Percentiles rank a stretch among this genome's conserved stretches.
Conservation (phyloP, 129 eudicot species). For the Erigeron canadensis region DNA sequence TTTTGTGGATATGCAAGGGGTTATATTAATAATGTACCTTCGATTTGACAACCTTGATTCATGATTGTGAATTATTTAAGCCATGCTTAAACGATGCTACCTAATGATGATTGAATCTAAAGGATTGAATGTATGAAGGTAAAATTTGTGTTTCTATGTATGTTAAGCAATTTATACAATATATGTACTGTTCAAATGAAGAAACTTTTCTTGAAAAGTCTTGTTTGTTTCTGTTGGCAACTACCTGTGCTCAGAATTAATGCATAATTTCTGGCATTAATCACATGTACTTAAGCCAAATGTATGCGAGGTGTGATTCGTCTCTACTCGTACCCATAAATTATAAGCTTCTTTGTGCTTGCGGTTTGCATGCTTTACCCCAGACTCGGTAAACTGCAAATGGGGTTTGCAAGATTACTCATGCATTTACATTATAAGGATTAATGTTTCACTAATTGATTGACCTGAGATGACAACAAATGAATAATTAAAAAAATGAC, state of each 20-base stretch:
- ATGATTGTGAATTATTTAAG: constrained; percentile 30
- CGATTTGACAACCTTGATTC: constrained; percentile 21
- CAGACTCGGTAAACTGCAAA: too few relatives aligned
- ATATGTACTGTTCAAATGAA: background rate
- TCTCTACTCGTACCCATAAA: background rate
- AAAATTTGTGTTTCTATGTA: constrained; percentile 1
- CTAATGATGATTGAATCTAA: constrained; percentile 22
- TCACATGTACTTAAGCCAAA: background rate
- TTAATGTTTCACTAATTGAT: background rate
- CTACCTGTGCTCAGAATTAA: background rate
- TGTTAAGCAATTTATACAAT: constrained; percentile 17
- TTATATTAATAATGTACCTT: constrained; percentile 26
- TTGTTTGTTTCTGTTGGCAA: constrained; percentile 22
- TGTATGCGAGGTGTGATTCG: background rate
- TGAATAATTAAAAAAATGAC: background rate
- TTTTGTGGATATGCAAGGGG: constrained; percentile 15
- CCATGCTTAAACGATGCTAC: constrained; percentile 8
- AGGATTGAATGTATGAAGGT: constrained; percentile 27
- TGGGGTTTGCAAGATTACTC: background rate
- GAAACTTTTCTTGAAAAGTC: background rate
- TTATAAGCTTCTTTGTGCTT: background rate
- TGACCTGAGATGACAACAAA: background rate
- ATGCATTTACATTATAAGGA: background rate
- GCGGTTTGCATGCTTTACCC: background rate
- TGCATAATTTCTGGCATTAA: constrained; percentile 12